Percentiles rank a stretch among this genome's conserved stretches.
Conservation (phyloP, 2,329 filamentous ascomycete species). For the Lecanicillium sp. region DNA sequence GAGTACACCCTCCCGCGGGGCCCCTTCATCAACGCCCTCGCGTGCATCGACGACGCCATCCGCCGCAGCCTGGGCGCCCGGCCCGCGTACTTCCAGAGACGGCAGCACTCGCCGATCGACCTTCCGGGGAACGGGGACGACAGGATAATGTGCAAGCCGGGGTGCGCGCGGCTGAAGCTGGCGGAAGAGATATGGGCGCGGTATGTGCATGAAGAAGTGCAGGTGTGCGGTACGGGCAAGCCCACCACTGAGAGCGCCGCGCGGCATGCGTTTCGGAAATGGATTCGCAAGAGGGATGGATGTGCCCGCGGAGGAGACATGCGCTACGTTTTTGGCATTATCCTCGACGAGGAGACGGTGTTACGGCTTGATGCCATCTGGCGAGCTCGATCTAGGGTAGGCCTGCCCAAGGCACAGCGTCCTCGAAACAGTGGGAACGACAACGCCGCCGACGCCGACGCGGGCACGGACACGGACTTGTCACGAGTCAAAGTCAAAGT, state of each 20-base stretch:
- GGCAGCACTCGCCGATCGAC: too few relatives aligned
- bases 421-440: too few relatives aligned
- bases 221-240: too few relatives aligned
- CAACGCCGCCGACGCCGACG: too few relatives aligned
- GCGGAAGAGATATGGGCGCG: too few relatives aligned
- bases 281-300: background rate
- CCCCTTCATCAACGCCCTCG: background rate
- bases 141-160: too few relatives aligned
- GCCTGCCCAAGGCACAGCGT: background rate
- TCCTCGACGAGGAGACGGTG: constrained; percentile 4
- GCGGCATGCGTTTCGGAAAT: background rate
- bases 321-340: constrained; percentile 7
- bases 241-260: background rate
- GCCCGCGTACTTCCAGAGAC: background rate
- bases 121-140: too few relatives aligned
- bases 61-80: background rate
- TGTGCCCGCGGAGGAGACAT: background rate
- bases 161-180: too few relatives aligned
- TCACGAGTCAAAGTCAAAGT: background rate
- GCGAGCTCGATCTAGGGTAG: background rate
- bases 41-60: constrained; percentile 5
- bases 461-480: too few relatives aligned
- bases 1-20: background rate
- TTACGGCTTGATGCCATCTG: background rate
- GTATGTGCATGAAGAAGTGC: too few relatives aligned